Evolutionary conservation across 805 yeast species (phyloP), one percentile per base, ranked within the genome.

Genomic region (Zygoascus biomembranicola): DNA sequence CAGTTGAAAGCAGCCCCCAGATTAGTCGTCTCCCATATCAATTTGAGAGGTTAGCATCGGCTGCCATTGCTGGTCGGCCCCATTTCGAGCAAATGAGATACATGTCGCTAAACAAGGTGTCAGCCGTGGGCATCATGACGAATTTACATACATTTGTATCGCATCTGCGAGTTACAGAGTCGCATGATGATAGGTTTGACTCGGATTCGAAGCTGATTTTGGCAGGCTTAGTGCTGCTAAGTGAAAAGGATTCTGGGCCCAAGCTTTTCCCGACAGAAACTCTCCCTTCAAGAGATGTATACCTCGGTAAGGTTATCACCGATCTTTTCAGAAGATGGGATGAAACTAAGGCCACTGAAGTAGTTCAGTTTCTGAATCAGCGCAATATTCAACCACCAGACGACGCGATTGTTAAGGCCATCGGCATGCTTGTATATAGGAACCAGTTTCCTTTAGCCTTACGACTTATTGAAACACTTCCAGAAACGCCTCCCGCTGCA

Each of bases 21-120:
- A 19, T 23, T 16, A 19, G 26, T 2, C 18, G 14, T 8, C 32
- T 55, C 16, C 50, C 55, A 11, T n/a, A n/a, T 9, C 16, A 14
- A 16, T 32, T 59, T 6, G 53, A 55, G 35, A 55, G 31, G 8
- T 19, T n/a, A 13, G 23, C 61, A 1, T 57, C 60, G 1, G 32
- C 37, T 6, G 47, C 49, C 8, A 46, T 65, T 16, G 53, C 55
- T 1, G 31, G 50, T 5, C 57, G 71, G 31, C 69, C 71, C 1
- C 60, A 58, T n/a, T 42, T 63, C 11, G 71, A 67, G 50, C 69
- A 65, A 50, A 51, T 66, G 48, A 51, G 67, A 16, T 66, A 60
- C 50, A 61, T 66, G 68, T 56, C 68, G 1, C 55, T 66, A 31
- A 57, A 61, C 2, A 51, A 53, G 16, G 58, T 61, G 4, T 37